Percentiles rank a stretch among this genome's conserved stretches.
These are phyloP conservation scores for Termitomyces sp. DNA, from an alignment of 768 basidiomycete species.

Conservation along the genomic window DNA sequence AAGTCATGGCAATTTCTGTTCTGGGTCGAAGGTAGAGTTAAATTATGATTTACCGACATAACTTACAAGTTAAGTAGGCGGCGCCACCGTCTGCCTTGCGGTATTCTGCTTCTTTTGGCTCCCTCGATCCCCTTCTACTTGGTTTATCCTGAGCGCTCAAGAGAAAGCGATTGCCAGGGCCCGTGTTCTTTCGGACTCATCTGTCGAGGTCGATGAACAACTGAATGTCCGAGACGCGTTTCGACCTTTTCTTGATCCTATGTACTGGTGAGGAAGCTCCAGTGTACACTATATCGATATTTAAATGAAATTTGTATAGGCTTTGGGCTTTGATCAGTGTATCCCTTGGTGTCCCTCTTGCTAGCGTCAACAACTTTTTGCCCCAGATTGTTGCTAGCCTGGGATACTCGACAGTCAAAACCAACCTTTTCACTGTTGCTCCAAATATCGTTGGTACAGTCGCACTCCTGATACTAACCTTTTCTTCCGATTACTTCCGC, in stretches of 20 bases:
- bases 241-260: conserved; percentile 36
- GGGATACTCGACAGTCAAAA: conserved; percentile 44
- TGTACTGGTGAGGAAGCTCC: conserved; percentile 34
- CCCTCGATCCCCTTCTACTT: conserved; percentile 38
- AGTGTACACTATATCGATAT: background rate
- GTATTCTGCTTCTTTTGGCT: conserved; percentile 45
- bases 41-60: background rate
- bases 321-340: conserved; percentile 44
- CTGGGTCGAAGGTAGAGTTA: conserved; percentile 43
- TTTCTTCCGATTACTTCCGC: conserved; percentile 49
- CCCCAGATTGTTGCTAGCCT: conserved; percentile 45
- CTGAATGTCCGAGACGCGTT: conserved; percentile 41
- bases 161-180: conserved; percentile 39
- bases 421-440: conserved; percentile 50
- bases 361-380: conserved; percentile 52
- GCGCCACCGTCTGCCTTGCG: conserved; percentile 38
- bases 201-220: conserved; percentile 37
- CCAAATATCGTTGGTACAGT: conserved; percentile 50
- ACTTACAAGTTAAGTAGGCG: conserved; percentile 24
- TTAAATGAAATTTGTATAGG: conserved; percentile 16
- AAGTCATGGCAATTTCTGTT: conserved; percentile 51
- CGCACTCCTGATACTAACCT: conserved; percentile 40
- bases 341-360: conserved; percentile 44
- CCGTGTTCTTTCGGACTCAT: conserved; percentile 44
- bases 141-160: conserved; percentile 31